A percentile compares a stretch with the other conserved stretches of the same genome.
Evolutionary conservation across 106 monocot species (phyloP).

Genomic region (Dendrobium catenatum): DNA sequence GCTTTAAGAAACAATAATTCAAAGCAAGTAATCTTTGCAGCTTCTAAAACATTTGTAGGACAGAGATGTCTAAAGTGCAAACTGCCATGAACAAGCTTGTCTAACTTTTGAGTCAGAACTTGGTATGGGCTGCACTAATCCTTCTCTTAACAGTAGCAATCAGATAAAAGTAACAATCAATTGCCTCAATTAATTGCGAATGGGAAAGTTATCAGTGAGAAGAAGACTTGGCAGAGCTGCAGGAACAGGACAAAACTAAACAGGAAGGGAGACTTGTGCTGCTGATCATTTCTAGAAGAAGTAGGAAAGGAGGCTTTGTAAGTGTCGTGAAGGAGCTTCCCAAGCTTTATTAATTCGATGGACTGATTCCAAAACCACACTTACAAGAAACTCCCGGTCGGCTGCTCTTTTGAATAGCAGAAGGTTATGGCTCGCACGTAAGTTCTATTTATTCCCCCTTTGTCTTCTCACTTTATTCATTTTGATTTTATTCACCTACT

Average conservation of each 20-base stretch:
- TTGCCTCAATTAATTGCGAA: too few relatives aligned
- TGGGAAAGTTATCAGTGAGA: too few relatives aligned
- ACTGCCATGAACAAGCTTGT: not conserved
- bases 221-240: not conserved
- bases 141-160: not conserved
- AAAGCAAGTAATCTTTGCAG: not conserved
- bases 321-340: conserved; percentile 4
- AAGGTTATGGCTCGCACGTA: conserved; percentile 5
- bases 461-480: not conserved
- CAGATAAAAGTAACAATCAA: not conserved
- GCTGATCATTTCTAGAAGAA: not conserved
- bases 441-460: not conserved
- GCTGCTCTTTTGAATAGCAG: not conserved
- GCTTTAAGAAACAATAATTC: not conserved
- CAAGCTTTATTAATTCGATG: not conserved
- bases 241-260: not conserved
- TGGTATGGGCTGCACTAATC: not conserved
- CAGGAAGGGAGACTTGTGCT: not conserved
- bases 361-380: conserved; percentile 3
- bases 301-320: not conserved
- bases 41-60: not conserved
- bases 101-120: not conserved
- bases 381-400: conserved; percentile 1
- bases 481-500: not conserved
- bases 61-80: not conserved